These are phyloP conservation scores for Quercus glauca DNA, from an alignment of 306 rosid species.

Conservation along the genomic window DNA sequence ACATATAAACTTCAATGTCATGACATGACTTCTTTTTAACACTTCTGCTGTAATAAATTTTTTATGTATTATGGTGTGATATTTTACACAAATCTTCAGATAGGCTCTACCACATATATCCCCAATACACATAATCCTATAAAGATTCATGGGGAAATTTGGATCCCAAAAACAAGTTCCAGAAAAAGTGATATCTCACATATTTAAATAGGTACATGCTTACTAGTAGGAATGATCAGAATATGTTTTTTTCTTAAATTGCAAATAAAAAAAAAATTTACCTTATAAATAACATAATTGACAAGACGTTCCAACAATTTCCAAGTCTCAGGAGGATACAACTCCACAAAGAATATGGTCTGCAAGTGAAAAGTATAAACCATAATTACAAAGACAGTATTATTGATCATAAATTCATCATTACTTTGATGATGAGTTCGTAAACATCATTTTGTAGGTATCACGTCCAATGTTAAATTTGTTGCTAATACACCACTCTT, in stretches of 20 bases:
- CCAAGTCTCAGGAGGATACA: slow-evolving; percentile 79
- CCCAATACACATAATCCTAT: background rate
- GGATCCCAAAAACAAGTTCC: background rate
- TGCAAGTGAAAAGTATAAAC: slow-evolving; percentile 43
- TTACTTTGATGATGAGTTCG: background rate
- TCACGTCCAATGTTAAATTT: too few relatives aligned
- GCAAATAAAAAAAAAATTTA: slow-evolving; percentile 22
- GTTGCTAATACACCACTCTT: background rate
- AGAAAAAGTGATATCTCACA: background rate
- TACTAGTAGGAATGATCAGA: background rate
- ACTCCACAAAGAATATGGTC: slow-evolving; percentile 80
- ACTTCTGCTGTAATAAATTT: background rate
- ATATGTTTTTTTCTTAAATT: background rate
- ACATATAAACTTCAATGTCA: background rate
- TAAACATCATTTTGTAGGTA: too few relatives aligned
- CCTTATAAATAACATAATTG: slow-evolving; percentile 94
- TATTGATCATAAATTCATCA: background rate
- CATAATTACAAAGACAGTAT: slow-evolving; percentile 8
- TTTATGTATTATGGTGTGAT: background rate
- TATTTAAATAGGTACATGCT: background rate
- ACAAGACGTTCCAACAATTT: slow-evolving; percentile 78
- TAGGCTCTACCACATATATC: background rate
- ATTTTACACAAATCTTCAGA: background rate
- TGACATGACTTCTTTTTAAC: background rate
- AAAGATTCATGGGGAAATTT: background rate